A percentile compares a stretch with the other conserved stretches of the same genome.
Evolutionary conservation across 495 filamentous ascomycete genomes (phyloP).

Genomic region (Hyaloscypha finlandica): DNA sequence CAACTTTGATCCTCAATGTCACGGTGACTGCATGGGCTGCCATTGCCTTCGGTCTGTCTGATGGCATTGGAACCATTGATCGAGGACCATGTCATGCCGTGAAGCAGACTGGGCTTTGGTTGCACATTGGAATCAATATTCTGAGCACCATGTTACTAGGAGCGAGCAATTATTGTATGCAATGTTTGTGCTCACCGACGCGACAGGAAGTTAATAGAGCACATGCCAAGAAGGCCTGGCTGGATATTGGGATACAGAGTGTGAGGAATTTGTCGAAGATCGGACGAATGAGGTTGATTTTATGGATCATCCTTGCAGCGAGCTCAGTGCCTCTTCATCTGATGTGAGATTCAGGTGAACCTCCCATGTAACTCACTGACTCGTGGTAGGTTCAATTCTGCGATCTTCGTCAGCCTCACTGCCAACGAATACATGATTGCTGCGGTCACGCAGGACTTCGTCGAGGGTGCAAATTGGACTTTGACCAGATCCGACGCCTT

Average conservation of each 20-base stretch:
- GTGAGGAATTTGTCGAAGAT: conserved; percentile 39
- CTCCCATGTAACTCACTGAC: neutral
- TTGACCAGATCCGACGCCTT: conserved; percentile 1
- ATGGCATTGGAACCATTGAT: conserved; percentile 23
- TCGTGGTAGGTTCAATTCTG: conserved; percentile 33
- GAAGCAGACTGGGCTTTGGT: conserved; percentile 30
- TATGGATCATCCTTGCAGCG: conserved; percentile 32
- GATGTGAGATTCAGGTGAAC: conserved; percentile 28
- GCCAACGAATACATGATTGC: conserved; percentile 44
- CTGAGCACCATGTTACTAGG: conserved; percentile 42
- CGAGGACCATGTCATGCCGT: conserved; percentile 31
- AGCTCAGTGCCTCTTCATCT: conserved; percentile 38
- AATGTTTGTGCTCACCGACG: conserved; percentile 42
- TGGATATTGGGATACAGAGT: conserved; percentile 45
- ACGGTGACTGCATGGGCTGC: conserved; percentile 22
- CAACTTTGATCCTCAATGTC: conserved; percentile 17
- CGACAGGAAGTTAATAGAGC: conserved; percentile 42
- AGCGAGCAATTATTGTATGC: conserved; percentile 48
- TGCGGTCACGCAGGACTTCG: conserved; percentile 38
- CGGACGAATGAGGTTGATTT: conserved; percentile 28
- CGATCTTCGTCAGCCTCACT: conserved; percentile 33
- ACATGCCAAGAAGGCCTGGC: conserved; percentile 38
- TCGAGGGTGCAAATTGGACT: conserved; percentile 31
- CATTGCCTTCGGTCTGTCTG: conserved; percentile 15
- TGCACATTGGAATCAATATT: conserved; percentile 42